Percentiles rank a stretch among this genome's conserved stretches.
These are phyloP conservation scores for Actinidia chinensis DNA, from an alignment of 179 eudicot species.

Conservation along the genomic window DNA sequence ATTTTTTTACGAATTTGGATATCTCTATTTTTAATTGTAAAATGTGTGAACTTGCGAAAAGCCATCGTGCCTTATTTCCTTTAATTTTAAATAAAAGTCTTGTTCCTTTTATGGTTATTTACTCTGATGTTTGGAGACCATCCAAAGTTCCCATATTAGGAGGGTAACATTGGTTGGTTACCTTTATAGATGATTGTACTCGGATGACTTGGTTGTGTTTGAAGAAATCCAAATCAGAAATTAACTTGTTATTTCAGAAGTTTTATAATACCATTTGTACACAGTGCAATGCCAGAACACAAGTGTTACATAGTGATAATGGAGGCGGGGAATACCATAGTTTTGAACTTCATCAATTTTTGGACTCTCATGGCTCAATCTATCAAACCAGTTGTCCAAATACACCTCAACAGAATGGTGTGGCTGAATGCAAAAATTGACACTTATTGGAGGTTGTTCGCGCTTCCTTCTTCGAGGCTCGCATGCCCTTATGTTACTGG, in stretches of 20 bases:
- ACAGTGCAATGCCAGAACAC: too few species aligned
- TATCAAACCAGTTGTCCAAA: neutral
- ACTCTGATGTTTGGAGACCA: neutral
- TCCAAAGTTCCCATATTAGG: neutral
- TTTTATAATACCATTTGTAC: neutral
- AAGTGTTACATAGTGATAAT: too few species aligned
- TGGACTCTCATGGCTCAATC: neutral
- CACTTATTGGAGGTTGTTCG: neutral
- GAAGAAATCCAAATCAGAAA: neutral
- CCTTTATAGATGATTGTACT: too few species aligned
- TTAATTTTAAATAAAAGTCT: neutral
- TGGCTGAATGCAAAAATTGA: neutral
- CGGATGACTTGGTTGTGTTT: constrained; percentile 9
- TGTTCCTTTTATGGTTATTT: too few species aligned
- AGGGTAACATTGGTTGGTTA: neutral
- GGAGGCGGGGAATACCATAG: too few species aligned
- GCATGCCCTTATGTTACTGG: constrained; percentile 8
- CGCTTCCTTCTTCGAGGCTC: neutral
- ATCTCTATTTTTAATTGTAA: neutral
- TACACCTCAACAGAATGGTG: neutral
- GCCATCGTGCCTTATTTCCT: neutral
- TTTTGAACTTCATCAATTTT: neutral
- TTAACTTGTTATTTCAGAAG: neutral
- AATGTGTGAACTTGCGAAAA: neutral
- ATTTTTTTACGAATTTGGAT: neutral